phyloP scores from a whole-genome alignment of 106 monocot genomes.

The Alisma plantagoaquatica region DNA sequence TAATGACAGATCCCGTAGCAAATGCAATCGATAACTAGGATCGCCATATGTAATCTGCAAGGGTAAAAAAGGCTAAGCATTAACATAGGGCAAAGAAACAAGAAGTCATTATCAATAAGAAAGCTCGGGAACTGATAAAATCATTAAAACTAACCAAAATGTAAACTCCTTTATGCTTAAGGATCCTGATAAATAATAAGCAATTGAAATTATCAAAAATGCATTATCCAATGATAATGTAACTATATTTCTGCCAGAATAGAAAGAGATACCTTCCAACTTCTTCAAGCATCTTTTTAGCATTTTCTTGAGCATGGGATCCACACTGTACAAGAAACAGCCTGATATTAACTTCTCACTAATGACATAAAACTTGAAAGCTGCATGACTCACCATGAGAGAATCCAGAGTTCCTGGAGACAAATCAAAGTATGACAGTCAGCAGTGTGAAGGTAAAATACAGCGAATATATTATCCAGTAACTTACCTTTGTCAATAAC shows the following conservation, averaged over 20 bases:
- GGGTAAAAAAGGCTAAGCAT: not conserved
- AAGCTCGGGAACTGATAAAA: no score
- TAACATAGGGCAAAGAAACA: no score
- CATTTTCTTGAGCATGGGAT: conserved; percentile 51
- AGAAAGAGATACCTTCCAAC: conserved; percentile 44
- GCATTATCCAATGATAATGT: no score
- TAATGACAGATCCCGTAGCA: conserved; percentile 32
- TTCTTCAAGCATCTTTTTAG: conserved; percentile 71
- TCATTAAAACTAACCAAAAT: conserved; percentile 43
- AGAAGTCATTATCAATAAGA: no score
- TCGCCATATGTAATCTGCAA: conserved; percentile 89
- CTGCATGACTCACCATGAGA: conserved; percentile 62
- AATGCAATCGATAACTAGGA: conserved; percentile 59
- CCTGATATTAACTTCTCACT: conserved; percentile 8
- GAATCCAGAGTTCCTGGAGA: conserved; percentile 83
- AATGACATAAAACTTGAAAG: conserved; percentile 5
- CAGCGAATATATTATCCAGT: conserved; percentile 7
- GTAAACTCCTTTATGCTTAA: conserved; percentile 75
- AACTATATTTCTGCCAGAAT: no score
- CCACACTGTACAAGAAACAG: conserved; percentile 57
- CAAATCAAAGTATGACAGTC: no score
- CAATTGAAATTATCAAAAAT: not conserved
- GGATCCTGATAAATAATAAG: conserved; percentile 36
- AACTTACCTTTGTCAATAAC: conserved; percentile 80
- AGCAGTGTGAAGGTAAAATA: no score